A percentile compares a stretch with the other conserved stretches of the same genome.
Conservation (phyloP, 139 green algal species). For the Axilococcus clingmanii region DNA sequence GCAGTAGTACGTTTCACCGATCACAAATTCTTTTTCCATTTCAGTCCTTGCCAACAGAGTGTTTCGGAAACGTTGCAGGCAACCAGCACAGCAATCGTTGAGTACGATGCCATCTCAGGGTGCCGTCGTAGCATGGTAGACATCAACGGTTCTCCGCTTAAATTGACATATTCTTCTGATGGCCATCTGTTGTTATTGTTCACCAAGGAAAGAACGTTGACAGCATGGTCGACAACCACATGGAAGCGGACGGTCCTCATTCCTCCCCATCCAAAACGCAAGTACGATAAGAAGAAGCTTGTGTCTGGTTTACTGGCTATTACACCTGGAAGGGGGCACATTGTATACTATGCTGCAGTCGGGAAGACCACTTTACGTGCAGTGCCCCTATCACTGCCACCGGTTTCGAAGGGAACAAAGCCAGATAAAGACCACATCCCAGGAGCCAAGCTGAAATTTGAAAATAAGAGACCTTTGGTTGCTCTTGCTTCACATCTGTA, state of each 20-base stretch:
- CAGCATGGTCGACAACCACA: constrained; percentile 12
- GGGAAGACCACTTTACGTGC: constrained; percentile 26
- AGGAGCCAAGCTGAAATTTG: constrained; percentile 26
- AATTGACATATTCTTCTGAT: constrained; percentile 14
- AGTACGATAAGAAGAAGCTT: constrained; percentile 18
- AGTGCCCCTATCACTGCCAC: constrained; percentile 3
- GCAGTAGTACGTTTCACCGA: too few relatives aligned
- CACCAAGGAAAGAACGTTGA: constrained; percentile 26
- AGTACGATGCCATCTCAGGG: constrained; percentile 27
- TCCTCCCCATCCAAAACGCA: constrained; percentile 5
- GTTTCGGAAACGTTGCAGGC: constrained; percentile 8
- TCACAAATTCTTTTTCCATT: background rate
- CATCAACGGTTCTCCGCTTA: constrained; percentile 12
- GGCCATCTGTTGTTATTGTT: constrained; percentile 15
- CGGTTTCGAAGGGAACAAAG: constrained; percentile 6
- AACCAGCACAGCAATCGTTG: constrained; percentile 10
- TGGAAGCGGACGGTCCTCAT: constrained; percentile 18
- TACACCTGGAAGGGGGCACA: constrained; percentile 10
- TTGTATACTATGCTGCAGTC: constrained; percentile 21
- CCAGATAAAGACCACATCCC: constrained; percentile 10
- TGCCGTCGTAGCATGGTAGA: constrained; percentile 22
- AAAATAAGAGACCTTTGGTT: constrained; percentile 32
- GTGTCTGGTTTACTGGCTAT: constrained; percentile 17
- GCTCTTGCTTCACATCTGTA: constrained; percentile 14
- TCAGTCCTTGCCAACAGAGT: constrained; percentile 2